Evolutionary conservation across 2,329 filamentous ascomycete genomes (phyloP).

Genomic region (Leptographium procerum): DNA sequence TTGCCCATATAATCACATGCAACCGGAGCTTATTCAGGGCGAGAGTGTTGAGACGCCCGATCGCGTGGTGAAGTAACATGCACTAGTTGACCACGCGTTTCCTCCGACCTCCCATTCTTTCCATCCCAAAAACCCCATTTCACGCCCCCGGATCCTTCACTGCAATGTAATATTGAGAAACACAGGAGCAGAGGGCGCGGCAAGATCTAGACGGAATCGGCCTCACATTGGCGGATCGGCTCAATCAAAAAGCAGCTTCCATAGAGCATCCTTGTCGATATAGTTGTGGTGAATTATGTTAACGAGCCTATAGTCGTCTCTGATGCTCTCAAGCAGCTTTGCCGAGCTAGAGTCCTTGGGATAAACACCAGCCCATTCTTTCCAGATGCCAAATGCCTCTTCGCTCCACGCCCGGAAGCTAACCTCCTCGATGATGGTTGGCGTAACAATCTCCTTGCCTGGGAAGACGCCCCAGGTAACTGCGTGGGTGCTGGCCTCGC

Average conservation of each 20-base stretch:
- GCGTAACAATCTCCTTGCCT: slow-evolving; percentile 96
- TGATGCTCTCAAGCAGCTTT: slow-evolving; percentile 55
- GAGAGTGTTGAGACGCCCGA: neutral
- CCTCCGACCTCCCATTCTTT: neutral
- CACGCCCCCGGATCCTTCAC: too few relatives aligned
- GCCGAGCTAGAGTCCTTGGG: slow-evolving; percentile 60
- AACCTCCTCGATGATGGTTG: slow-evolving; percentile 94
- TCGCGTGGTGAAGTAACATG: neutral
- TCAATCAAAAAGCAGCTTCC: slow-evolving; percentile 44
- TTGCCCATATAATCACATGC: neutral
- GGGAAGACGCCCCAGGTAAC: slow-evolving; percentile 99
- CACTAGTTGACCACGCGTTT: neutral
- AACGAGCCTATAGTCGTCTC: slow-evolving; percentile 72
- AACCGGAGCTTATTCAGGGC: neutral
- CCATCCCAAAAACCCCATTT: too few relatives aligned
- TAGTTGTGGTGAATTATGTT: slow-evolving; percentile 81
- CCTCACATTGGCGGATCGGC: neutral
- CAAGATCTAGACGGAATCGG: neutral
- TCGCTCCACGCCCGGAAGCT: slow-evolving; percentile 96
- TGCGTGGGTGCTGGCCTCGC: slow-evolving; percentile 61
- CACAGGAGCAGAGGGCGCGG: neutral
- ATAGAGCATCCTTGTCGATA: slow-evolving; percentile 58
- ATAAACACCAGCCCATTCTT: slow-evolving; percentile 86
- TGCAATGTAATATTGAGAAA: too few relatives aligned
- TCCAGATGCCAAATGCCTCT: slow-evolving; percentile 92